Conservation (phyloP, 2,329 filamentous ascomycete genomes). For the Bisporella sp. region DNA sequence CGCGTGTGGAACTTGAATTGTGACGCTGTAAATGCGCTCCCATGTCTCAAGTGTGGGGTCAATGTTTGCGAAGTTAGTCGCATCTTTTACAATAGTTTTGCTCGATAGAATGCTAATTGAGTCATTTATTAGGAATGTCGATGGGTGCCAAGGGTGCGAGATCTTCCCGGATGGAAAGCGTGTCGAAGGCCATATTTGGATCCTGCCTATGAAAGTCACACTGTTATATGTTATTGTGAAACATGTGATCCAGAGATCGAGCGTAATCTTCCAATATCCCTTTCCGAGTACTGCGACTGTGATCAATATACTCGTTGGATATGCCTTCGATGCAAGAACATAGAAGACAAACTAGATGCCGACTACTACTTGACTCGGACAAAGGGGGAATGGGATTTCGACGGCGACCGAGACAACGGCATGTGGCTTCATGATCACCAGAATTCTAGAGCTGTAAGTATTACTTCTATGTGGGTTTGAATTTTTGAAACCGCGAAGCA, state of each 20-base stretch:
- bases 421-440: slow-evolving; percentile 3
- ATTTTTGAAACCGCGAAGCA: not conserved
- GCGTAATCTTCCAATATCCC: slow-evolving; percentile 3
- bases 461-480: too few relatives aligned
- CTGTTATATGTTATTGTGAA: slow-evolving; percentile 9
- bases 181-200: slow-evolving; percentile 4
- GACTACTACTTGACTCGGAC: slow-evolving; percentile 5
- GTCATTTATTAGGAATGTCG: slow-evolving; percentile 7
- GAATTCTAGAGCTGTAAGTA: slow-evolving; percentile 2
- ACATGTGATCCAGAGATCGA: slow-evolving; percentile 10
- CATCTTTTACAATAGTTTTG: not conserved
- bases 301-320: slow-evolving; percentile 15
- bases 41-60: slow-evolving; percentile 8
- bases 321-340: slow-evolving; percentile 9
- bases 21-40: slow-evolving; percentile 7
- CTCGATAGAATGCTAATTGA: not conserved
- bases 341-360: slow-evolving; percentile 1
- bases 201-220: not conserved
- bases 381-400: not conserved
- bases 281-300: slow-evolving; percentile 11
- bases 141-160: slow-evolving; percentile 8
- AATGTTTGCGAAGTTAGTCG: slow-evolving; percentile 10
- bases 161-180: not conserved
- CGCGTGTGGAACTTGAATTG: slow-evolving; percentile 12
- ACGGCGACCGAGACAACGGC: not conserved